Base-by-base conservation (phyloP, 2,329 filamentous ascomycete species). In the Cladosporium sp. region DNA sequence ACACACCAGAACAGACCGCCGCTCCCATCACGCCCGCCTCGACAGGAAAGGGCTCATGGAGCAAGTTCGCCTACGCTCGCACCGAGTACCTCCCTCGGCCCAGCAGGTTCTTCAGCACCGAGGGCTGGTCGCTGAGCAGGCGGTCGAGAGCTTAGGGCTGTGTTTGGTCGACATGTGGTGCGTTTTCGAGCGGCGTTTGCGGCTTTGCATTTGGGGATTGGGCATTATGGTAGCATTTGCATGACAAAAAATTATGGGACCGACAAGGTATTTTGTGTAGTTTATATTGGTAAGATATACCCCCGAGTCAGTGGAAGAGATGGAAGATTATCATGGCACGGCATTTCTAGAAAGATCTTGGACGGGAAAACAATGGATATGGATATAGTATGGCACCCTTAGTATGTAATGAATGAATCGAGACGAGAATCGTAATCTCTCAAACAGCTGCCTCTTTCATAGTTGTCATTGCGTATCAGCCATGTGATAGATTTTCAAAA, bases 51-150 rank as follows among this genome's bases (percentile, higher is more conserved):
- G 40, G 40, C 4, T 55, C 52, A 1, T 55, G 52, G 52, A 55
- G 32, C 34, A 44, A 47, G 22, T 37, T 55, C 17, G 40, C 52
- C 19, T 55, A 55, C 52, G 39, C 52, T 17, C 28, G 17, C 15
- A 37, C 52, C 6, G 52, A 55, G 4, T 36, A 20, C 13, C 32
- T 55, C 17, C 40, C 40, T 8, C 28, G 52, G 3, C 52, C 52
- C 7, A 47, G 52, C 40, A 37, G 52, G n/a, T 55, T 35, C 28
- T 55, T 55, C 34, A 55, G 40, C 3, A 40, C 40, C 4, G 52
- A 55, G 8, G 40, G 52, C 4, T 55, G 52, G 52, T 55, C 40
- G 19, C 17, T 44, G 40, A 24, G 40, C 20, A 37, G 42, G 12
- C 9, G 52, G 39, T 47, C 19, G 10, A 47, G 39, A 17, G 40